Evolutionary conservation across 2,329 filamentous ascomycete species (phyloP), one percentile per base, ranked within the genome.

Genomic region (Xylaria sp.): DNA sequence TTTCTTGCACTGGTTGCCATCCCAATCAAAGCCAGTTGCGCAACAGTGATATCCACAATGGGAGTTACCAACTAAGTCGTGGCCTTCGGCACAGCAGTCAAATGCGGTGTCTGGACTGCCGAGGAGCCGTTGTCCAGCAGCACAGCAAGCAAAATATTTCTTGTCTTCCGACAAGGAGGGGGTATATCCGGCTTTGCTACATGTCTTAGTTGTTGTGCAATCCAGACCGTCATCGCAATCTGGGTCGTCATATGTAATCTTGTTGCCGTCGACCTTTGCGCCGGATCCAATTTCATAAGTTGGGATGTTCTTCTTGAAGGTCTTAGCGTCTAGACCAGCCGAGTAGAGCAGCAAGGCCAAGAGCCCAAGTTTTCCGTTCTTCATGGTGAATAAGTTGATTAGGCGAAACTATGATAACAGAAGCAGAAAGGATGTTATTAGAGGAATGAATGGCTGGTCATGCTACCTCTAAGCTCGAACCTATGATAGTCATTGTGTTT

Each of bases 91-190:
- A 37, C 68, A 69, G 64, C 68, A 69, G 68, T 69, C 68, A 6
- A 69, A 69, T 0, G 68, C 68, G 0, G 68, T 67, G 47, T 66
- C 64, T 0, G 64, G 54, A 5, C 64, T 67, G 5, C 68, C 68
- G 3, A 63, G 68, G n/a, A 69, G 68, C 18, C 44, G 40, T 10
- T 69, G 68, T 18, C 64, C 68, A 6, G 23, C 25, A 53, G 64
- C 60, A 29, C 68, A 69, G 60, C 68, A 69, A 37, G 68, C 68
- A 25, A 69, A 69, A 23, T 63, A 67, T 40, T 66, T 66, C 64
- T 69, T 66, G 35, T 69, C 64, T 18, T 55, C 60, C 10, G 55
- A 61, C 54, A 69, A 23, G 27, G 64, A 44, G 13, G 64, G 68
- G 6, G 32, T 35, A 13, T 47, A 60, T 25, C 68, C 68, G 40